These are phyloP conservation scores for Henckelia pumila DNA, from an alignment of 257 asterid species.

Conservation along the genomic window DNA sequence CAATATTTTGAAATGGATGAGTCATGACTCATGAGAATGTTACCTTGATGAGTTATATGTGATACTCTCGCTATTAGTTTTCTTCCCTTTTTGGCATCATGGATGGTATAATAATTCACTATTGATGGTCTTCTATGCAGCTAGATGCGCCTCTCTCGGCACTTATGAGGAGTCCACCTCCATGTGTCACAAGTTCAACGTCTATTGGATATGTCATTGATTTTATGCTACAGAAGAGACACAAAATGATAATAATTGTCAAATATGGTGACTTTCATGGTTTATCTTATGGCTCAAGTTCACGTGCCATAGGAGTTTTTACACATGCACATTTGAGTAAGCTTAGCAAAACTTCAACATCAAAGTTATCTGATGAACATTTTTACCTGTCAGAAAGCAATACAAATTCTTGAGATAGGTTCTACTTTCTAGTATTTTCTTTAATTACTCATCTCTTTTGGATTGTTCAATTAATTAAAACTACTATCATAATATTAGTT, in stretches of 20 bases:
- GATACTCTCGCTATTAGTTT: background rate
- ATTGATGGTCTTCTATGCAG: slow-evolving; percentile 37
- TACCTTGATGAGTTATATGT: background rate
- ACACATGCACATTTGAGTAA: slow-evolving; percentile 42
- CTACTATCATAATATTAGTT: slow-evolving; percentile 15
- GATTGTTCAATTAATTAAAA: background rate
- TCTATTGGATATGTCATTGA: slow-evolving; percentile 49
- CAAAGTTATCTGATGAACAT: slow-evolving; percentile 28
- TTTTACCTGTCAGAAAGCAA: slow-evolving; percentile 31
- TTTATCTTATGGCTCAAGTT: slow-evolving; percentile 40
- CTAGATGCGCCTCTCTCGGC: slow-evolving; percentile 53
- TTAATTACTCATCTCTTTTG: slow-evolving; percentile 17
- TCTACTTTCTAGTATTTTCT: slow-evolving; percentile 19
- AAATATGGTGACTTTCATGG: slow-evolving; percentile 42
- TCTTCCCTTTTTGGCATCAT: slow-evolving; percentile 1
- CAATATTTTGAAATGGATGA: background rate
- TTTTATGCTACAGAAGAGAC: slow-evolving; percentile 55
- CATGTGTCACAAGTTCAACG: slow-evolving; percentile 52
- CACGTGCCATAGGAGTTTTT: slow-evolving; percentile 59
- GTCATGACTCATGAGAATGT: background rate
- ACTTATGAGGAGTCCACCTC: slow-evolving; percentile 64
- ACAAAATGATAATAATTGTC: slow-evolving; percentile 50
- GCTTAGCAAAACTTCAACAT: slow-evolving; percentile 37
- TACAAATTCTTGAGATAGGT: slow-evolving; percentile 34
- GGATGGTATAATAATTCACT: background rate